Conservation (phyloP, 2,329 filamentous ascomycete genomes). For the Botrytis tulipae region DNA sequence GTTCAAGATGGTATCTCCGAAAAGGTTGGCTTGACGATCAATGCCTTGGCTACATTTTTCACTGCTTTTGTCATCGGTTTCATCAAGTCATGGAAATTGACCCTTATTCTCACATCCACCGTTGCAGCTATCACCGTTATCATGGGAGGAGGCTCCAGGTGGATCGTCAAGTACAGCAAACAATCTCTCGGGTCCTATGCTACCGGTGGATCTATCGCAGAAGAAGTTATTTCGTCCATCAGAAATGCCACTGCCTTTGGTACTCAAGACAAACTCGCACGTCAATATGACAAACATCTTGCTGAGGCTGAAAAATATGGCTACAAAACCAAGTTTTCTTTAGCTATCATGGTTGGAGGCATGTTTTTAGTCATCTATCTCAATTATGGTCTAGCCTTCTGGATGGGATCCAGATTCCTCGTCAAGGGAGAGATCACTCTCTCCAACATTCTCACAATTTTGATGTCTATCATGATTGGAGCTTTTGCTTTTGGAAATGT, state of each 20-base stretch:
- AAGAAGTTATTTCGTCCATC: constrained; percentile 92
- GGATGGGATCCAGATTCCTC: constrained; percentile 78
- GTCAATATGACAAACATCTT: constrained; percentile 78
- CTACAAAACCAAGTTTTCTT: constrained; percentile 67
- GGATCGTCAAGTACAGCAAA: constrained; percentile 81
- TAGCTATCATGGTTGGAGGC: constrained; percentile 76
- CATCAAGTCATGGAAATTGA: constrained; percentile 88
- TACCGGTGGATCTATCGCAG: constrained; percentile 80
- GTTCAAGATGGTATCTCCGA: constrained; percentile 93
- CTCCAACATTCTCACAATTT: constrained; percentile 74
- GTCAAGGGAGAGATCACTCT: constrained; percentile 64
- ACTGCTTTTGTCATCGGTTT: constrained; percentile 90
- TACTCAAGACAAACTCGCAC: constrained; percentile 87
- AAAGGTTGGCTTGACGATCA: constrained; percentile 76
- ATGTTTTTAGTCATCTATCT: constrained; percentile 85
- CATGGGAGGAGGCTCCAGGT: constrained; percentile 70
- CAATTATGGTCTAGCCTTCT: constrained; percentile 86
- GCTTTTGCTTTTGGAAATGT: constrained; percentile 89
- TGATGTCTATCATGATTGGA: constrained; percentile 90
- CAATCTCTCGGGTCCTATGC: constrained; percentile 76
- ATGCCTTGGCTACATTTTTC: constrained; percentile 77
- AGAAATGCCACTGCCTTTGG: constrained; percentile 91
- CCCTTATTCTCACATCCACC: constrained; percentile 79
- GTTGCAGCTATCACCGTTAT: constrained; percentile 75
- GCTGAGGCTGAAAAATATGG: constrained; percentile 71